A percentile compares a stretch with the other conserved stretches of the same genome.
Evolutionary conservation across 306 rosid species (phyloP).

Genomic region (Vigna radiata): DNA sequence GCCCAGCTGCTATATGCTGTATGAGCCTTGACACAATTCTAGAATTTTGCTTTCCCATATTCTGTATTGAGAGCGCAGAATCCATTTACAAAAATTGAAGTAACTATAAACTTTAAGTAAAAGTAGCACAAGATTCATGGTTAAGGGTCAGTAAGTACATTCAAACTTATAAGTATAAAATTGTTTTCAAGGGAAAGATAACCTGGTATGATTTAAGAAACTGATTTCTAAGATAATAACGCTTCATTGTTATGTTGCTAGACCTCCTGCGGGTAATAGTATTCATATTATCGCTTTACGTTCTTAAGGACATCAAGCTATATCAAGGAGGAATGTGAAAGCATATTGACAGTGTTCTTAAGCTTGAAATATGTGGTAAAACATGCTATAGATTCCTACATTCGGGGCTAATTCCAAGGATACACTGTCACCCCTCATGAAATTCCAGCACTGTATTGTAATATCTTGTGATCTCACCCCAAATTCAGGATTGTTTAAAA

Average conservation of each 20-base stretch:
- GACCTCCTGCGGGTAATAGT: not conserved
- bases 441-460: conserved; percentile 26
- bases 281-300: not conserved
- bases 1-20: conserved; percentile 80
- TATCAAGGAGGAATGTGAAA: not conserved
- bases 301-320: not conserved
- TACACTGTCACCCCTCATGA: not conserved
- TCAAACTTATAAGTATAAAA: not conserved
- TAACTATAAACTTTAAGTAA: conserved; percentile 17
- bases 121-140: conserved; percentile 6
- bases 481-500: not conserved
- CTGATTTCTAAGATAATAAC: not conserved
- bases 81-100: conserved; percentile 24
- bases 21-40: conserved; percentile 45
- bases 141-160: not conserved
- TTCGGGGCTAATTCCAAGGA: conserved; percentile 4
- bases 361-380: not conserved
- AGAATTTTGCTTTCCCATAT: not conserved
- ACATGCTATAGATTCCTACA: not conserved
- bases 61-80: not conserved
- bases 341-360: not conserved
- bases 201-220: not conserved
- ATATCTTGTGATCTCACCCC: not conserved
- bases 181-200: conserved; percentile 25
- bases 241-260: not conserved